Evolutionary conservation across 306 rosid genomes (phyloP).

Genomic region (Sechiopsis laciniata): DNA sequence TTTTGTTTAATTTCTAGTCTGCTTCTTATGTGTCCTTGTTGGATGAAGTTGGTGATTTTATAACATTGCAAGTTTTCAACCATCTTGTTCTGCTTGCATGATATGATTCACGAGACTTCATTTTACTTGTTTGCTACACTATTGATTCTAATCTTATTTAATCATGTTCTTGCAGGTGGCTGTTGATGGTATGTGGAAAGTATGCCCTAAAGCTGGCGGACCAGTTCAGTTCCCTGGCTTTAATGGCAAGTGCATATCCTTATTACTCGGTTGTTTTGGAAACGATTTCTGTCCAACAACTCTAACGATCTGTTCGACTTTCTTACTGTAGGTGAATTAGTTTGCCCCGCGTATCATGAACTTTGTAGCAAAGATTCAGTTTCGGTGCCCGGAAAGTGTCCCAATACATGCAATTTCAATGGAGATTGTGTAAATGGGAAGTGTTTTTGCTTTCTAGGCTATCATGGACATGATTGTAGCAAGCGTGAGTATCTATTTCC

Average conservation of each 20-base stretch:
- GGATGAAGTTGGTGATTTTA: too few species aligned
- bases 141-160: background rate
- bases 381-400: slow-evolving; percentile 58
- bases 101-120: background rate
- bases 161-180: slow-evolving; percentile 52
- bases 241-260: slow-evolving; percentile 45
- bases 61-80: too few species aligned
- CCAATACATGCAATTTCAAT: slow-evolving; percentile 64
- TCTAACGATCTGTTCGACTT: slow-evolving; percentile 13
- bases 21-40: too few species aligned
- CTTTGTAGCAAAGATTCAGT: slow-evolving; percentile 55
- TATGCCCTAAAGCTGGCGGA: slow-evolving; percentile 82
- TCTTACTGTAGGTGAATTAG: slow-evolving; percentile 54
- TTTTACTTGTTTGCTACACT: background rate
- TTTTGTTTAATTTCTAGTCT: too few species aligned
- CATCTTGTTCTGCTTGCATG: too few species aligned
- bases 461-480: slow-evolving; percentile 72
- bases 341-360: slow-evolving; percentile 82
- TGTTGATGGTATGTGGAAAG: slow-evolving; percentile 86
- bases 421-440: slow-evolving; percentile 90
- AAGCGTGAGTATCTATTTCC: slow-evolving; percentile 55
- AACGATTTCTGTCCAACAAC: slow-evolving; percentile 2
- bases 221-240: slow-evolving; percentile 72
- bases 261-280: background rate
- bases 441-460: slow-evolving; percentile 80